These are phyloP conservation scores for Meredithiella fracta DNA, from an alignment of 2,329 filamentous ascomycete species.

Conservation along the genomic window DNA sequence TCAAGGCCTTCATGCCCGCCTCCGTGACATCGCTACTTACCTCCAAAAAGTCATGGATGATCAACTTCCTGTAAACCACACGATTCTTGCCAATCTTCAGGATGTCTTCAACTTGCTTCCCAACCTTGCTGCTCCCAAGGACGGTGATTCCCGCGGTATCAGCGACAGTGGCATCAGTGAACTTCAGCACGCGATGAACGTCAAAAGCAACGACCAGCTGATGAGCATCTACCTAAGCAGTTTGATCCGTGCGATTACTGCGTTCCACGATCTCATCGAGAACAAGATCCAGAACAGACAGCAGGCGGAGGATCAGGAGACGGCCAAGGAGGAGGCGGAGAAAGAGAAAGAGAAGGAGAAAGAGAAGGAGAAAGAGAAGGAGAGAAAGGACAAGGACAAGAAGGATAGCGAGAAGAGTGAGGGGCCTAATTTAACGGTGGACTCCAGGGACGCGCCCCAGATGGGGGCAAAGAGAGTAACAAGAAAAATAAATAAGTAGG, in stretches of 20 bases:
- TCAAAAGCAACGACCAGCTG: constrained; percentile 98
- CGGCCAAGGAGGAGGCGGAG: constrained; percentile 56
- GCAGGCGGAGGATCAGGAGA: constrained; percentile 88
- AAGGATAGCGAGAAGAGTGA: background rate
- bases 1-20: constrained; percentile 82
- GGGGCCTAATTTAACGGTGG: constrained; percentile 10
- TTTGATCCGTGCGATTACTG: constrained; percentile 91
- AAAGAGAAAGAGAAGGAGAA: constrained; percentile 30
- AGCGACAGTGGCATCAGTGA: constrained; percentile 48
- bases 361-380: constrained; percentile 27
- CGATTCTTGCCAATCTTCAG: constrained; percentile 94
- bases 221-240: constrained; percentile 97
- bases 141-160: constrained; percentile 35
- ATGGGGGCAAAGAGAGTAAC: constrained; percentile 36
- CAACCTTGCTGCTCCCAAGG: constrained; percentile 75
- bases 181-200: constrained; percentile 87
- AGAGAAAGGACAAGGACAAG: background rate
- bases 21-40: constrained; percentile 90
- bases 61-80: constrained; percentile 88
- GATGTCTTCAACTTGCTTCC: constrained; percentile 97
- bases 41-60: constrained; percentile 90
- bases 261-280: constrained; percentile 97
- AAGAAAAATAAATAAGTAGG: constrained; percentile 25
- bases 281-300: constrained; percentile 99
- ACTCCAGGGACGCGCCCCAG: constrained; percentile 35